Base-by-base conservation (phyloP, 345 rosid genomes). In the Salix dunnii region DNA sequence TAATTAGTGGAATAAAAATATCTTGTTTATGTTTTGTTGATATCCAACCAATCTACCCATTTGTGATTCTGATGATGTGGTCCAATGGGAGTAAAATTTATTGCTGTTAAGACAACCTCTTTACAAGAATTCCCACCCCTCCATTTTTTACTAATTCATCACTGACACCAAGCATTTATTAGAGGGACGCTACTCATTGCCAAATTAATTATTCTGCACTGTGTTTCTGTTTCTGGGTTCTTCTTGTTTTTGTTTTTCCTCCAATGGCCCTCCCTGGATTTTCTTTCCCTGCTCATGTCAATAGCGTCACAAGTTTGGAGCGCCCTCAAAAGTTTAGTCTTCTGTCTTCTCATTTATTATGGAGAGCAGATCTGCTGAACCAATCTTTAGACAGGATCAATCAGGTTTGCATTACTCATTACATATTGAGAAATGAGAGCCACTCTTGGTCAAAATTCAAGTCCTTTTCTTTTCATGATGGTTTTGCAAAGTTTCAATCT, bases 261-360 rank as follows among this genome's bases (percentile, higher is more conserved):
- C 77, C 48, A 69, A 61, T 95, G 97, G 96, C 99, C 70, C 84
- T 90, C 16, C 87, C 81, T 86, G 84, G 91, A 79, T 87, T 87
- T 84, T 88, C 96, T 66, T 86, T 93, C 71, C 91, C 96, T 73
- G 84, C 87, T 70, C 77, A 79, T 80, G 77, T 80, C 67, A 80
- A 27, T 86, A 76, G 78, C 23, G 76, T 79, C 46, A 46, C 82
- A n/a, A 77, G 73, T 76, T 68, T 84, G 20, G 94, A 85, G 76
- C 79, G 84, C 75, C 79, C 83, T 82, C 86, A 67, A 11, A 89
- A 84, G 40, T 69, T 80, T 71, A 66, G 55, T 77, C 27, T 81
- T 82, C 28, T 79, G 73, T 78, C 86, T 79, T 84, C 90, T 77
- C 85, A 85, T 80, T 72, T 74, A 58, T 78, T 84, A 74, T 76